phyloP scores from a whole-genome alignment of 2,329 filamentous ascomycete species.

The Talaromyces rugulosus region DNA sequence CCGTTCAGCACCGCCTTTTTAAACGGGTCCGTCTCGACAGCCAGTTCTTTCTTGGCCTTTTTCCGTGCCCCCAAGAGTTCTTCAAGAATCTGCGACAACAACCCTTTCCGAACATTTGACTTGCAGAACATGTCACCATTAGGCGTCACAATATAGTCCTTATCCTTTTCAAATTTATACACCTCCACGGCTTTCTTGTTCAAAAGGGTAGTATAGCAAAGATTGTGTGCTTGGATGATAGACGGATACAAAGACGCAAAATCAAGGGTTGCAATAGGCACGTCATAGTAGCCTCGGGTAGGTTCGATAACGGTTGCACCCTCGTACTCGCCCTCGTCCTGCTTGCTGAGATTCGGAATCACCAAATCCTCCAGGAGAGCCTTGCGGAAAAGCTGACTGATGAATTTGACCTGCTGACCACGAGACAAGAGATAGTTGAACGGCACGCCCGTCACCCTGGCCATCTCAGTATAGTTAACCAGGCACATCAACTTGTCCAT shows the following conservation, averaged over 20 bases:
- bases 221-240: constrained; percentile 97
- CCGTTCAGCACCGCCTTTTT: constrained; percentile 97
- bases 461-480: constrained; percentile 99
- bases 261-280: constrained; percentile 94
- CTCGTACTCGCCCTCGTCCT: constrained; percentile 86
- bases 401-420: constrained; percentile 95
- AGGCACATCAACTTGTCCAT: constrained; percentile 98
- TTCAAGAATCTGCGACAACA: constrained; percentile 92
- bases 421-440: constrained; percentile 91
- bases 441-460: constrained; percentile 95
- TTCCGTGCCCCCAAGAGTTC: constrained; percentile 90
- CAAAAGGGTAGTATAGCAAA: constrained; percentile 93
- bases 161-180: constrained; percentile 73
- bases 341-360: constrained; percentile 76
- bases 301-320: constrained; percentile 98
- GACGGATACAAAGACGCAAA: constrained; percentile 97
- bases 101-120: constrained; percentile 78
- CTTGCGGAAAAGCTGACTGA: constrained; percentile 95
- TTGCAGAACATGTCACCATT: constrained; percentile 94
- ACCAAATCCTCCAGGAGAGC: constrained; percentile 89
- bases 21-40: constrained; percentile 86
- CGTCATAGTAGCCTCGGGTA: constrained; percentile 85
- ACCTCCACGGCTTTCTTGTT: constrained; percentile 74
- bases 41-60: constrained; percentile 85
- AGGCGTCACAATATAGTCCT: constrained; percentile 94